phyloP scores from a whole-genome alignment of 306 rosid genomes.

The Acacia acuminata region DNA sequence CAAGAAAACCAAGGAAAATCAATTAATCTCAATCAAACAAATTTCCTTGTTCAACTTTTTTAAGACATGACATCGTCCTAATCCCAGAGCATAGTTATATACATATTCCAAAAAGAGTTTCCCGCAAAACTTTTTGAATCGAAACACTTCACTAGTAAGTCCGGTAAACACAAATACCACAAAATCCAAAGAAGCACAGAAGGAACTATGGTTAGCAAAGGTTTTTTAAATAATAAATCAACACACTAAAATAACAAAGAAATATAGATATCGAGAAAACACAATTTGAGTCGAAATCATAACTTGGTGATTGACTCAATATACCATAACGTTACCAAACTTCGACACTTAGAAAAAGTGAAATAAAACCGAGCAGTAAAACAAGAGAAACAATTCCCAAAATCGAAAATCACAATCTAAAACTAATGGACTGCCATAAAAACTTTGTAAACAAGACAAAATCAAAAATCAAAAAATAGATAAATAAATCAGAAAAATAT shows the following conservation, averaged over 20 bases:
- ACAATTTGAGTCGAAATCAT: background rate
- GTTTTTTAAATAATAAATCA: background rate
- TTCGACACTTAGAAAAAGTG: background rate
- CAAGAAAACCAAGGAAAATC: background rate
- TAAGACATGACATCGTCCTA: background rate
- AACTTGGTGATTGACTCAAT: slow-evolving; percentile 7
- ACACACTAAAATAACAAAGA: background rate
- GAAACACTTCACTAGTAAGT: background rate
- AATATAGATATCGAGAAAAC: background rate
- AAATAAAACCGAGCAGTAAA: background rate
- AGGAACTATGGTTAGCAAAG: background rate
- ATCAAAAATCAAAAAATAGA: background rate
- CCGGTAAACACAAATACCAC: background rate
- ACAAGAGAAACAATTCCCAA: background rate
- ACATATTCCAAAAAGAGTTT: background rate
- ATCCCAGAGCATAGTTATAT: background rate
- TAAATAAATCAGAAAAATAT: background rate
- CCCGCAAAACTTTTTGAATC: background rate
- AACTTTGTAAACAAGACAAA: background rate
- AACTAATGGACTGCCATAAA: background rate
- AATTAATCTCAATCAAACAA: background rate
- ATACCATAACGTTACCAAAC: slow-evolving; percentile 5
- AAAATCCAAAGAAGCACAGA: background rate
- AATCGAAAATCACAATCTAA: slow-evolving; percentile 11
- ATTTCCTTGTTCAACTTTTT: background rate